A percentile compares a stretch with the other conserved stretches of the same genome.
These are phyloP conservation scores for Populus trichocarpa DNA, from an alignment of 441 rosid genomes.

Conservation along the genomic window DNA sequence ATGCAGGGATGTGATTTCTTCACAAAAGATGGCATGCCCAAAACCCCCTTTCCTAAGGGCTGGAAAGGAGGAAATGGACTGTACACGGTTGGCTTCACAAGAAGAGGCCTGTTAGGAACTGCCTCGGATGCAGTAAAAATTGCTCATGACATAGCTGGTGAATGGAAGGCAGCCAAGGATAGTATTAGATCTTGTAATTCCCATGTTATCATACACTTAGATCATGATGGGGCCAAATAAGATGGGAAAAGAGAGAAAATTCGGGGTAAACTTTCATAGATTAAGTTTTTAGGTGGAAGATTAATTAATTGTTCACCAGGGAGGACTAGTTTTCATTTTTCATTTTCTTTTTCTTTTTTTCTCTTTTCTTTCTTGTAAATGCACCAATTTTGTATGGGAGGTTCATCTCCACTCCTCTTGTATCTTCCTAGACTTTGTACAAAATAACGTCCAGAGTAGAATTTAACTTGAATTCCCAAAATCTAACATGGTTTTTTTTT, in stretches of 20 bases:
- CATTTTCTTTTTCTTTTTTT: not conserved
- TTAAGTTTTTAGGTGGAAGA: constrained; percentile 2
- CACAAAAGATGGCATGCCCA: constrained; percentile 86
- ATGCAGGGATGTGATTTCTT: constrained; percentile 63
- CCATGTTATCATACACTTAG: constrained; percentile 36
- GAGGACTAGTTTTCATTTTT: not conserved
- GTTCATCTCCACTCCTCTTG: constrained; percentile 10
- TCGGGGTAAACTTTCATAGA: constrained; percentile 6
- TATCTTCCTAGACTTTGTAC: constrained; percentile 18
- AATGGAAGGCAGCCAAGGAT: constrained; percentile 39
- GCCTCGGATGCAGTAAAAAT: constrained; percentile 71
- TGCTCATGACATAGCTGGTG: constrained; percentile 53
- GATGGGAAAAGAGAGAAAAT: not conserved
- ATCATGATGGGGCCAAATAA: not conserved
- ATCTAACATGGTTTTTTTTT: not conserved
- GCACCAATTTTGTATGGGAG: constrained; percentile 30
- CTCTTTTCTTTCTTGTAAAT: constrained; percentile 37
- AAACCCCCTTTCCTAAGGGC: constrained; percentile 71
- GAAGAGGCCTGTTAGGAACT: constrained; percentile 80
- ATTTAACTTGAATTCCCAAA: not conserved
- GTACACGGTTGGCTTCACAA: constrained; percentile 84
- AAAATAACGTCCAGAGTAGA: constrained; percentile 19
- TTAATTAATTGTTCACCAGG: not conserved
- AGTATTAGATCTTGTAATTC: constrained; percentile 30
- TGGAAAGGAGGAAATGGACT: constrained; percentile 87